phyloP scores from a whole-genome alignment of 148 eudicot genomes.

The Tetragonia tetragonoides region DNA sequence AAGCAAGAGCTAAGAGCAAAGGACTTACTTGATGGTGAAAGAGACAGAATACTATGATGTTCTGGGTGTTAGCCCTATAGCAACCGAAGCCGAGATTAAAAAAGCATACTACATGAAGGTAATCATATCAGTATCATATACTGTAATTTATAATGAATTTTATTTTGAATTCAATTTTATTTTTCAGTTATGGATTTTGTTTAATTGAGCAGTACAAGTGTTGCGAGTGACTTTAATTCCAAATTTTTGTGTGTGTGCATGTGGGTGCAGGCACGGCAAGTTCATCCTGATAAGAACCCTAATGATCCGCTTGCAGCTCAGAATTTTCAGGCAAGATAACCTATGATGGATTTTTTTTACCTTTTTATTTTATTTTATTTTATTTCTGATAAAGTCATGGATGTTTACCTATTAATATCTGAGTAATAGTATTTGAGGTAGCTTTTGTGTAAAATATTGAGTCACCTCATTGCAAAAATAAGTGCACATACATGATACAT shows the following conservation, averaged over 20 bases:
- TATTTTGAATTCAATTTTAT: background rate
- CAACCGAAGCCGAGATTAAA: slow-evolving; percentile 78
- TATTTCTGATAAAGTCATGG: too few relatives aligned
- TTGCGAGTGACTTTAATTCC: too few relatives aligned
- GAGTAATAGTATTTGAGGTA: too few relatives aligned
- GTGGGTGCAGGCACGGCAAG: slow-evolving; percentile 76
- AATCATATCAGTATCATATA: background rate
- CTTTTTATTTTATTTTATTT: too few relatives aligned
- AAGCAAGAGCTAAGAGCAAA: too few relatives aligned
- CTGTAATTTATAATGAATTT: too few relatives aligned
- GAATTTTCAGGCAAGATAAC: slow-evolving; percentile 74
- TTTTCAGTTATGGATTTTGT: background rate
- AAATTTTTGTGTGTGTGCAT: background rate
- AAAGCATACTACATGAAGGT: slow-evolving; percentile 91
- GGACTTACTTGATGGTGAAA: slow-evolving; percentile 56
- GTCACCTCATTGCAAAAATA: too few relatives aligned
- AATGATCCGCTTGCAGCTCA: slow-evolving; percentile 92
- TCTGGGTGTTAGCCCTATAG: slow-evolving; percentile 71
- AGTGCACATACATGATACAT: too few relatives aligned
- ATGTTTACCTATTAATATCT: too few relatives aligned
- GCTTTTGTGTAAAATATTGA: too few relatives aligned
- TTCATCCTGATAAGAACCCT: slow-evolving; percentile 95
- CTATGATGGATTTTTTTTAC: background rate
- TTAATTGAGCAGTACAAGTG: too few relatives aligned
- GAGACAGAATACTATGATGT: slow-evolving; percentile 84